Base-by-base conservation (phyloP, 805 yeast genomes). In the Cyberlindnera nakhonratchasimensis region DNA sequence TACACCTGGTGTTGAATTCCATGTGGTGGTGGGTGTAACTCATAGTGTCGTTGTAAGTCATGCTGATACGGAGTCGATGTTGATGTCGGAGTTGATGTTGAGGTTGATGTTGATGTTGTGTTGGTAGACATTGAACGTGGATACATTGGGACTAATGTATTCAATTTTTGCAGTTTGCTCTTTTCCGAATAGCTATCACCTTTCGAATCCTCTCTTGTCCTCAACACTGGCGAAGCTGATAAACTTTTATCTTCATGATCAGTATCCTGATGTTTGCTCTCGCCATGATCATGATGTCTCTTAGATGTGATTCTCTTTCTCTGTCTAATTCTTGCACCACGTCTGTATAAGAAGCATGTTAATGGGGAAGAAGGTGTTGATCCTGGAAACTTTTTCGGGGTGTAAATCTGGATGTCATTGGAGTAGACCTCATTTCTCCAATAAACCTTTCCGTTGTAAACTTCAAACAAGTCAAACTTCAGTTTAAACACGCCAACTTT, bases 341-440 rank as follows among this genome's bases (percentile, higher is more conserved):
- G 53, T 32, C 59, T 60, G 45, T 49, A 58, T 11, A 61, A 45
- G 39, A 58, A 61, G n/a, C 51, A 44, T 4, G 63, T 57, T 28
- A 61, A 38, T 20, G 58, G 50, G 1, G 64, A 58, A 5, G 62
- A 54, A 0, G 58, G 50, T 6, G 51, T 40, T 2, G 63, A 53
- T 3, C 65, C 65, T 2, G 64, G 64, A 42, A 60, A 61, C 37
- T 60, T 61, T 47, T 61, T 61, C 22, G 62, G 64, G 4, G 62
- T 55, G 34, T 42, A 60, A 7, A 60, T 61, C 19, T 54, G 57
- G 26, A 61, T 55, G 8, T 41, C 52, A 25, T 49, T 46, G 7
- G 61, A 54, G 2, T 33, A 16, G 3, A 45, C 19, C 17, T 46
- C 44, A 40, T 40, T 40, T 30, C 54, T 47, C 45, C 53, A 50